phyloP scores from a whole-genome alignment of 495 filamentous ascomycete species.

The Penicillium arizonense region DNA sequence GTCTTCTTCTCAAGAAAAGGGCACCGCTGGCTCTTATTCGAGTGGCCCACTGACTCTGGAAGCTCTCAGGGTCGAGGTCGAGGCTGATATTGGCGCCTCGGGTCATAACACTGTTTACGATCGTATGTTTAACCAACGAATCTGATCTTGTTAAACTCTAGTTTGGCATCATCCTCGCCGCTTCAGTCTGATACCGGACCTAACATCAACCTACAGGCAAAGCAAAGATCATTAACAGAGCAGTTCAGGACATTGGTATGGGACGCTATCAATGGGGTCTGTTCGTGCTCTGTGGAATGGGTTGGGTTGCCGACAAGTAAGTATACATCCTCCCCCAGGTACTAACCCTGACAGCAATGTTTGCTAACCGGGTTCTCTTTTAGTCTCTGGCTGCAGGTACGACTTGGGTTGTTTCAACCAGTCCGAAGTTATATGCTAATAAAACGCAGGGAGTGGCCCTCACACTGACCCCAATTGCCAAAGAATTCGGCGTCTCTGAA shows the following conservation, averaged over 20 bases:
- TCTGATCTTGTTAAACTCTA: background rate
- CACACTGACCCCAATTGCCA: slow-evolving; percentile 39
- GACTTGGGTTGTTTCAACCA: background rate
- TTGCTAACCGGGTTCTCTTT: slow-evolving; percentile 11
- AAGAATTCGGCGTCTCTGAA: slow-evolving; percentile 44
- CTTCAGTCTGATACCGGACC: slow-evolving; percentile 2
- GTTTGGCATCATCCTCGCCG: background rate
- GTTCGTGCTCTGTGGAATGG: slow-evolving; percentile 75
- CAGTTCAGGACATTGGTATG: slow-evolving; percentile 69
- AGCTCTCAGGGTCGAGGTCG: slow-evolving; percentile 47
- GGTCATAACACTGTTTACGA: slow-evolving; percentile 53
- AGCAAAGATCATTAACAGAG: slow-evolving; percentile 24
- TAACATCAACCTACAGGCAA: slow-evolving; percentile 21
- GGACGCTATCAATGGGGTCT: slow-evolving; percentile 81
- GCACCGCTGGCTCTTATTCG: slow-evolving; percentile 24
- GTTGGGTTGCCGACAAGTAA: slow-evolving; percentile 63
- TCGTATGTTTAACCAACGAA: slow-evolving; percentile 40
- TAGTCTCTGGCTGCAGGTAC: slow-evolving; percentile 43
- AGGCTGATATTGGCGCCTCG: slow-evolving; percentile 40
- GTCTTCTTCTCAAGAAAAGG: slow-evolving; percentile 31
- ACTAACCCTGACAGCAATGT: background rate
- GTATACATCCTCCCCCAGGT: background rate
- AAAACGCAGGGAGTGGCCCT: slow-evolving; percentile 42
- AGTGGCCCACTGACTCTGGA: slow-evolving; percentile 44
- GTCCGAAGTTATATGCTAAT: slow-evolving; percentile 4